These are phyloP conservation scores for Candolleomyces efflorescens DNA, from an alignment of 768 basidiomycete genomes.

Conservation along the genomic window DNA sequence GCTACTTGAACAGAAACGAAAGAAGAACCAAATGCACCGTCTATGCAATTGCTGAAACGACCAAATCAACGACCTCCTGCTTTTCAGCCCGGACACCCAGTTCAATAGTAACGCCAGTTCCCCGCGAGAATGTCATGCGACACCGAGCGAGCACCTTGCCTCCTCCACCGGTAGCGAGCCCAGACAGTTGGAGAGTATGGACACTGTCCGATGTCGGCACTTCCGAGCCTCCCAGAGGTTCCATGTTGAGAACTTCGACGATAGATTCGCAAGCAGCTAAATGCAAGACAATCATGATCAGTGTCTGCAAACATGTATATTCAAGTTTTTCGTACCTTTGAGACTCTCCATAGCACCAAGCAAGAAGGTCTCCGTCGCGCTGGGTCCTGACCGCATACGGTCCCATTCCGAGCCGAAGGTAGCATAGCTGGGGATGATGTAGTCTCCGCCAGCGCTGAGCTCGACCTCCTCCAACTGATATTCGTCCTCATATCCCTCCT, in stretches of 20 bases:
- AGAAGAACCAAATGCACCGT: slow-evolving; percentile 30
- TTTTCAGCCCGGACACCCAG: slow-evolving; percentile 89
- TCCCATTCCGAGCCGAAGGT: slow-evolving; percentile 97
- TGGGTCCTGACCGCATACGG: slow-evolving; percentile 71
- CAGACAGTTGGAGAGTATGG: slow-evolving; percentile 92
- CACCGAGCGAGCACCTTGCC: slow-evolving; percentile 95
- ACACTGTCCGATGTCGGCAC: slow-evolving; percentile 76
- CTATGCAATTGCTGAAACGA: slow-evolving; percentile 76
- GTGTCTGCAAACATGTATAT: neutral
- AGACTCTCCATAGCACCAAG: slow-evolving; percentile 90
- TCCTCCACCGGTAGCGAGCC: slow-evolving; percentile 85
- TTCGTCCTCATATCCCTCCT: slow-evolving; percentile 98
- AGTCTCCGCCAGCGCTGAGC: slow-evolving; percentile 87
- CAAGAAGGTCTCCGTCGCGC: slow-evolving; percentile 88
- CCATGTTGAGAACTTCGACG: slow-evolving; percentile 95
- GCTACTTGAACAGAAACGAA: slow-evolving; percentile 10
- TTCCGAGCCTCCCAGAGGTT: slow-evolving; percentile 90
- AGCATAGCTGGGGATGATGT: slow-evolving; percentile 91
- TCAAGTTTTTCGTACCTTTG: slow-evolving; percentile 60
- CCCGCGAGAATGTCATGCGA: slow-evolving; percentile 91
- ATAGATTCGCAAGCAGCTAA: slow-evolving; percentile 95
- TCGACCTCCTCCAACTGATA: slow-evolving; percentile 97
- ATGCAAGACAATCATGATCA: slow-evolving; percentile 16
- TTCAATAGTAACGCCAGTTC: slow-evolving; percentile 91
- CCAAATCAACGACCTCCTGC: slow-evolving; percentile 79